These are phyloP conservation scores for Ophiostoma australiae DNA, from an alignment of 2,329 filamentous ascomycete species.

Conservation along the genomic window DNA sequence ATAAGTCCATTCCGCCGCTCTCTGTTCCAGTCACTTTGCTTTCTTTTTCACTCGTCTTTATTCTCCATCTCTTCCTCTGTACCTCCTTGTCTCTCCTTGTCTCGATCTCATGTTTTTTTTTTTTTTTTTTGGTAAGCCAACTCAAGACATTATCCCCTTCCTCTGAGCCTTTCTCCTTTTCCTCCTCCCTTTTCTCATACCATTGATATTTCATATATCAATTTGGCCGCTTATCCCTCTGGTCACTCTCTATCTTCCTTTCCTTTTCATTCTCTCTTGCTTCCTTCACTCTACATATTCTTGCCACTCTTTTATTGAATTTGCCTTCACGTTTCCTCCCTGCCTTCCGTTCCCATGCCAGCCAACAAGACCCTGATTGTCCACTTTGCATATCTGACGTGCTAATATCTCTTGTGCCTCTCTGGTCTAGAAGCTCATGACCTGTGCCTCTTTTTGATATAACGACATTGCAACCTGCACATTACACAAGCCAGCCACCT, in stretches of 20 bases:
- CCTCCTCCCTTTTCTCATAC: neutral
- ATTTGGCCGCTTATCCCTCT: slow-evolving; percentile 7
- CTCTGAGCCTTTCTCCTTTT: slow-evolving; percentile 1
- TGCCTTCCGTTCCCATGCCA: slow-evolving; percentile 13
- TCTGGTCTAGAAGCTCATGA: slow-evolving; percentile 12
- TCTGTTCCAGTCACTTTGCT: slow-evolving; percentile 18
- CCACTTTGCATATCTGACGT: slow-evolving; percentile 16
- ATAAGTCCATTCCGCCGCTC: neutral
- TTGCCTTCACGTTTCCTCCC: slow-evolving; percentile 16
- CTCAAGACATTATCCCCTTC: neutral
- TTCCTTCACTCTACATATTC: neutral
- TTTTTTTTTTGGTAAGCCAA: slow-evolving; percentile 1
- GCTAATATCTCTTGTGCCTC: neutral
- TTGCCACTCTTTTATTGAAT: slow-evolving; percentile 5
- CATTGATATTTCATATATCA: neutral
- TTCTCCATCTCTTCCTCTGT: neutral
- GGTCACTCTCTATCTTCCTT: neutral
- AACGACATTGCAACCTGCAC: slow-evolving; percentile 17
- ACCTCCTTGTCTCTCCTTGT: slow-evolving; percentile 9
- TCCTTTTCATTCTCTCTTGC: neutral
- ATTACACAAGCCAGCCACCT: slow-evolving; percentile 13
- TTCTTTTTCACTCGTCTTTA: slow-evolving; percentile 9
- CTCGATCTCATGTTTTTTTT: slow-evolving; percentile 1
- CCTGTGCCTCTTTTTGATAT: slow-evolving; percentile 12
- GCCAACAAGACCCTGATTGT: slow-evolving; percentile 15